Percentiles rank a stretch among this genome's conserved stretches.
These are phyloP conservation scores for Xylaria sp. DNA, from an alignment of 2,329 filamentous ascomycete species.

Conservation along the genomic window DNA sequence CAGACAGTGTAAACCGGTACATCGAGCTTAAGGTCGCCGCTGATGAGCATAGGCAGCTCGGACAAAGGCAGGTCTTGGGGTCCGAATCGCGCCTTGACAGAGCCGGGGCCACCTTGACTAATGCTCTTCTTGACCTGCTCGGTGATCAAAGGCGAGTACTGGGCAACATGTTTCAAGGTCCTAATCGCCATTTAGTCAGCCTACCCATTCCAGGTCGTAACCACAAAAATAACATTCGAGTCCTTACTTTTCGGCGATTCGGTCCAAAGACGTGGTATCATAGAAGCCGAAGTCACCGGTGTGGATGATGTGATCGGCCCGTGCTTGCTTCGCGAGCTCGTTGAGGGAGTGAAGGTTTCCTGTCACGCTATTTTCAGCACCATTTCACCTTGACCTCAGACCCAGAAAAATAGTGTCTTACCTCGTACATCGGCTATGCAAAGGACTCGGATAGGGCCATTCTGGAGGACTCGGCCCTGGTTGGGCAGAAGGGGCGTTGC, in stretches of 20 bases:
- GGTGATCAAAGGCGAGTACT: slow-evolving; percentile 92
- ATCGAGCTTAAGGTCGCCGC: slow-evolving; percentile 86
- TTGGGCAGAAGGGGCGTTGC: slow-evolving; percentile 68
- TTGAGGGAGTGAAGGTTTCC: slow-evolving; percentile 95
- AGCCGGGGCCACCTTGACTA: slow-evolving; percentile 66
- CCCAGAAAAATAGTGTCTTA: slow-evolving; percentile 39
- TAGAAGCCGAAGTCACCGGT: slow-evolving; percentile 99
- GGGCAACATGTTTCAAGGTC: slow-evolving; percentile 96
- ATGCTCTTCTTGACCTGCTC: slow-evolving; percentile 74
- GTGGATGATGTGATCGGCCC: slow-evolving; percentile 96
- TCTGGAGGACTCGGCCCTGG: slow-evolving; percentile 68
- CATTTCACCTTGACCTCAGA: slow-evolving; percentile 6
- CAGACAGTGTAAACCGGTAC: slow-evolving; percentile 98
- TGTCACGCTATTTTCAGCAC: slow-evolving; percentile 43
- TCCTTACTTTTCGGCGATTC: slow-evolving; percentile 95
- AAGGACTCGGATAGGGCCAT: slow-evolving; percentile 66
- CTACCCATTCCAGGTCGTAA: background rate
- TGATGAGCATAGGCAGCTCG: slow-evolving; percentile 86
- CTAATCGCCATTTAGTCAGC: slow-evolving; percentile 48
- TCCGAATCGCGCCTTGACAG: slow-evolving; percentile 84
- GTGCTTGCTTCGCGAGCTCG: slow-evolving; percentile 91
- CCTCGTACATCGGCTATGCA: slow-evolving; percentile 75
- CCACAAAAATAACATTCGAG: background rate
- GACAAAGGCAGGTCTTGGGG: slow-evolving; percentile 86
- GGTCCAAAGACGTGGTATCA: slow-evolving; percentile 91